These are phyloP conservation scores for Camillea tinctor DNA, from an alignment of 2,329 filamentous ascomycete genomes.

Conservation along the genomic window DNA sequence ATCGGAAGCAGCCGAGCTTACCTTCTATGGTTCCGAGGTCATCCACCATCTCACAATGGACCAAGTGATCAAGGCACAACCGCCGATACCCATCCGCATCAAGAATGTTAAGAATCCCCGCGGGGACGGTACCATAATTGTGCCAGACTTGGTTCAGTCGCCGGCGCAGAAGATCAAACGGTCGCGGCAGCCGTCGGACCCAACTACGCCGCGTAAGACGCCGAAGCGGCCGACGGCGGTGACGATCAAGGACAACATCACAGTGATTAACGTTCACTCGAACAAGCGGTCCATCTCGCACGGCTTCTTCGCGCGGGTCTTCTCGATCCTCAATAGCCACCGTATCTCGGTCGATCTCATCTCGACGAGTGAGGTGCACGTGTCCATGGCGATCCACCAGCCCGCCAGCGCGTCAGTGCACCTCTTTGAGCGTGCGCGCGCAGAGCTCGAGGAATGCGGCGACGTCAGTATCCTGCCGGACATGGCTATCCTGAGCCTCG, in stretches of 20 bases:
- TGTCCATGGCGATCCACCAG: slow-evolving; percentile 93
- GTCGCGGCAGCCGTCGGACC: slow-evolving; percentile 42
- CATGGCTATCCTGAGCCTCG: slow-evolving; percentile 94
- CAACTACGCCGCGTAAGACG: slow-evolving; percentile 49
- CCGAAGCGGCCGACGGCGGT: slow-evolving; percentile 83
- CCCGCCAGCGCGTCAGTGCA: slow-evolving; percentile 60
- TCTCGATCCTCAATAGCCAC: slow-evolving; percentile 83
- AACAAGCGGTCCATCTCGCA: slow-evolving; percentile 96
- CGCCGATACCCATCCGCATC: slow-evolving; percentile 80
- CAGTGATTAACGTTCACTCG: slow-evolving; percentile 96
- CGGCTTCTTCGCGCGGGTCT: slow-evolving; percentile 92
- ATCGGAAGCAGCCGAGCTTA: slow-evolving; percentile 91
- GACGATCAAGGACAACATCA: slow-evolving; percentile 95
- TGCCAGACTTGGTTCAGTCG: slow-evolving; percentile 66
- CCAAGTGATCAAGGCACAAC: slow-evolving; percentile 79
- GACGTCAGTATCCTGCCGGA: slow-evolving; percentile 86
- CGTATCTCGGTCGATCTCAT: slow-evolving; percentile 93
- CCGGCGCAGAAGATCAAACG: slow-evolving; percentile 58
- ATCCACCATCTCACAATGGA: slow-evolving; percentile 99
- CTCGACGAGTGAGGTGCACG: slow-evolving; percentile 93
- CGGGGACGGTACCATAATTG: slow-evolving; percentile 75
- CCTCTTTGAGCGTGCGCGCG: slow-evolving; percentile 64
- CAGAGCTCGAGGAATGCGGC: slow-evolving; percentile 76
- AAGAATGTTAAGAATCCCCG: slow-evolving; percentile 89
- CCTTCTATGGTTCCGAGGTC: slow-evolving; percentile 91